Percentiles rank a stretch among this genome's conserved stretches.
phyloP scores from a whole-genome alignment of 2,329 filamentous ascomycete species.

The Magnaporthiopsis rhizophila region DNA sequence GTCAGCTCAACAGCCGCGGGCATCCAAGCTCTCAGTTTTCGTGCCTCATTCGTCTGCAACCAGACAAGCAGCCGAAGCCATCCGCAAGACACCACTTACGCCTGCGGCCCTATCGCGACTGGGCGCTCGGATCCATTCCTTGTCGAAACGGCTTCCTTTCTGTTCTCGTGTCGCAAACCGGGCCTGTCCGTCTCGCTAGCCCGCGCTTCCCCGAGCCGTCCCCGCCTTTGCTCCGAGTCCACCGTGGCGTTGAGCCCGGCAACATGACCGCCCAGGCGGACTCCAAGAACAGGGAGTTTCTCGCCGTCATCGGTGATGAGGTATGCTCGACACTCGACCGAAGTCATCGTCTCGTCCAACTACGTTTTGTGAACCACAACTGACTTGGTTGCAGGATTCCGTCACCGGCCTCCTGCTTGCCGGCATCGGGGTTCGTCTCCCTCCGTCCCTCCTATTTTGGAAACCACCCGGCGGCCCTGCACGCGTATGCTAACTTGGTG shows the following conservation, averaged over 20 bases:
- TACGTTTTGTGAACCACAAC: not conserved
- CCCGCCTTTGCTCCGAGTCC: not conserved
- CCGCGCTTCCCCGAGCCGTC: not conserved
- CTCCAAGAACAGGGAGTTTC: slow-evolving; percentile 83
- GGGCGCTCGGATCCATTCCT: not conserved
- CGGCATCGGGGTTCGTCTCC: slow-evolving; percentile 70
- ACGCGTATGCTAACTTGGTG: not conserved
- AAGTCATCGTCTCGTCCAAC: not conserved
- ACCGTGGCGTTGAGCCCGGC: not conserved
- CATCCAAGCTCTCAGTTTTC: not conserved
- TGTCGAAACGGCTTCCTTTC: not conserved
- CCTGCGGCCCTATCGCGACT: not conserved
- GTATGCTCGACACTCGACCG: slow-evolving; percentile 33
- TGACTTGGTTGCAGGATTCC: slow-evolving; percentile 60
- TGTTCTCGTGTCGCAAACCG: not conserved
- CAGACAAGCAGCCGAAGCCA: not conserved
- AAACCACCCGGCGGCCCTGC: not conserved
- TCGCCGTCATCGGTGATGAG: slow-evolving; percentile 97
- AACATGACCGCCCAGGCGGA: slow-evolving; percentile 35
- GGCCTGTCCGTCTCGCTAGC: not conserved
- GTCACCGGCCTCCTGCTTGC: slow-evolving; percentile 93
- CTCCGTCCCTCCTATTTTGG: too few relatives aligned
- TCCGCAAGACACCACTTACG: not conserved
- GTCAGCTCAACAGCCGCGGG: not conserved
- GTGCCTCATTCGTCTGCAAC: not conserved